Evolutionary conservation across 768 basidiomycete species (phyloP).

Genomic region (Amanita thiersii): DNA sequence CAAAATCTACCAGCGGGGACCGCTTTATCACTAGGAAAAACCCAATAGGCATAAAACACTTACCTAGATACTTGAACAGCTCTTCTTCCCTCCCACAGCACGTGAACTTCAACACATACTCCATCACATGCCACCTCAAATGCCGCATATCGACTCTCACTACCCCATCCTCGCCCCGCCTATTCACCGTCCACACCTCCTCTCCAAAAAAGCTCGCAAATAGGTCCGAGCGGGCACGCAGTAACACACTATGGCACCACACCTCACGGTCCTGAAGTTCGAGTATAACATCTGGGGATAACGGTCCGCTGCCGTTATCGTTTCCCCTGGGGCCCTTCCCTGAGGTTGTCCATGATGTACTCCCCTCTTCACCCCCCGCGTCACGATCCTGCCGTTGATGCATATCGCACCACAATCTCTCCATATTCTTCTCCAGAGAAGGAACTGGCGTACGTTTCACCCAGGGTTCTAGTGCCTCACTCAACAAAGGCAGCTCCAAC

Average conservation of each 20-base stretch:
- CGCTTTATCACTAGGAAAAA: conserved; percentile 2
- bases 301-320: conserved; percentile 16
- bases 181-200: conserved; percentile 65
- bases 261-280: conserved; percentile 61
- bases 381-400: conserved; percentile 17
- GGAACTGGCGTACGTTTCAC: conserved; percentile 46
- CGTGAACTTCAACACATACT: conserved; percentile 66
- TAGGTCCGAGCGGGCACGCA: conserved; percentile 79
- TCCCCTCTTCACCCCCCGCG: conserved; percentile 1
- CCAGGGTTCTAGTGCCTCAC: conserved; percentile 46
- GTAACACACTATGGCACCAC: conserved; percentile 58
- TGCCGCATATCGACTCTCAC: conserved; percentile 67
- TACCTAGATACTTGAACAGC: conserved; percentile 68
- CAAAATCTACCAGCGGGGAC: conserved; percentile 55
- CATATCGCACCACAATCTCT: conserved; percentile 32
- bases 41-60: conserved; percentile 16
- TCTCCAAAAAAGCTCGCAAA: conserved; percentile 83
- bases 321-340: not conserved
- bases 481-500: conserved; percentile 50
- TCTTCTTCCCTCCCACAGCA: conserved; percentile 63
- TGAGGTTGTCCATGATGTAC: not conserved
- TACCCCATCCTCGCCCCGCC: conserved; percentile 45
- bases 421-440: conserved; percentile 44
- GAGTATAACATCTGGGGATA: conserved; percentile 64
- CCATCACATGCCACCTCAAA: conserved; percentile 65